Percentiles rank a stretch among this genome's conserved stretches.
phyloP scores from a whole-genome alignment of 208 protist species.

The Leishmania arabica region DNA sequence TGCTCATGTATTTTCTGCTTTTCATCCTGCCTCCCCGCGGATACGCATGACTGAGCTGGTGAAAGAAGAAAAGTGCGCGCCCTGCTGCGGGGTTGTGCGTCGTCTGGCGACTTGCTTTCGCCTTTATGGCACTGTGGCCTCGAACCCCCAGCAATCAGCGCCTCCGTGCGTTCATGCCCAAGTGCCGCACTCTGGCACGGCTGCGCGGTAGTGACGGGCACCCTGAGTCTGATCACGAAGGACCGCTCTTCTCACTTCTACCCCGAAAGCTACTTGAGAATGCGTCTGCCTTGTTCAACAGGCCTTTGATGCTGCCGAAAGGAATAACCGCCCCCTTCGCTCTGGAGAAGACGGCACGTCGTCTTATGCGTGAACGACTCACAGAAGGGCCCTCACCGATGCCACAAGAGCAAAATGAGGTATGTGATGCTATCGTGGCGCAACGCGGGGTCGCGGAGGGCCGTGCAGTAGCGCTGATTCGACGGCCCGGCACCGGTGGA shows the following conservation, averaged over 20 bases:
- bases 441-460: background rate
- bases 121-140: background rate
- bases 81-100: background rate
- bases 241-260: background rate
- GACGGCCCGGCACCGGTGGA: background rate
- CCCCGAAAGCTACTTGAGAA: background rate
- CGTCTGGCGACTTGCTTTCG: background rate
- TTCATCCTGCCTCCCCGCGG: background rate
- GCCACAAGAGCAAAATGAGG: background rate
- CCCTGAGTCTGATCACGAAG: background rate
- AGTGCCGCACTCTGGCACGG: background rate
- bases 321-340: no score
- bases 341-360: background rate
- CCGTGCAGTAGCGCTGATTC: background rate
- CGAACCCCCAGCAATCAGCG: background rate
- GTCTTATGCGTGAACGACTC: background rate
- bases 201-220: background rate
- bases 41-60: background rate
- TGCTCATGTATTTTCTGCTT: background rate
- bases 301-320: background rate
- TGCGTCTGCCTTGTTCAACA: background rate
- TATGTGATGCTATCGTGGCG: background rate
- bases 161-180: background rate
- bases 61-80: no score
- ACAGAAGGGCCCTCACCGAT: background rate